phyloP scores from a whole-genome alignment of 768 basidiomycete species.

The Leucogyrophana mollusca region DNA sequence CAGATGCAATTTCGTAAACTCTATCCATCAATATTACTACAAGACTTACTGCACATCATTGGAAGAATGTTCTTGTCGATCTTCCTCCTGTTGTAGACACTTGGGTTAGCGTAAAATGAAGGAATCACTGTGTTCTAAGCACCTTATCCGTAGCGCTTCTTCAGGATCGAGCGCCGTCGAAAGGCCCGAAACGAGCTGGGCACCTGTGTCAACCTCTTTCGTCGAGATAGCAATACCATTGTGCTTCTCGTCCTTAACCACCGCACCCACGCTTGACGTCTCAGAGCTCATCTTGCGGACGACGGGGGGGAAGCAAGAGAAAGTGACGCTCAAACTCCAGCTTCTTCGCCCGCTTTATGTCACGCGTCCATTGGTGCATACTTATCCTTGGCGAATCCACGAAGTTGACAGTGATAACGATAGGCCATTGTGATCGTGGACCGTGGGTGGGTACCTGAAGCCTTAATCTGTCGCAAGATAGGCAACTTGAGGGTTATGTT shows the following conservation, averaged over 20 bases:
- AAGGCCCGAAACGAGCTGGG: conserved; percentile 48
- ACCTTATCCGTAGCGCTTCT: conserved; percentile 51
- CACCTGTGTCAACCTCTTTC: conserved; percentile 54
- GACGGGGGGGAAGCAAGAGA: background rate
- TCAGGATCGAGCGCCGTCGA: conserved; percentile 39
- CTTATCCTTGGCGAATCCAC: background rate
- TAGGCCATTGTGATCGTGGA: background rate
- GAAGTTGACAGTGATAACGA: background rate
- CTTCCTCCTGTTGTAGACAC: conserved; percentile 36
- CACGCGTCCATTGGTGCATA: background rate
- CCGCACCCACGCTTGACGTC: background rate
- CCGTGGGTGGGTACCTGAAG: background rate
- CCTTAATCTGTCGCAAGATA: background rate
- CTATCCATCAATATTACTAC: background rate
- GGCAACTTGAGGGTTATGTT: background rate
- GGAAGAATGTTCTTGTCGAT: conserved; percentile 63
- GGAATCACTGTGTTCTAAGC: too few relatives aligned
- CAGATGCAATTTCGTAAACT: background rate
- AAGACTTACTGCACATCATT: conserved; percentile 57
- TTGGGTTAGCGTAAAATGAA: background rate
- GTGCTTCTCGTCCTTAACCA: conserved; percentile 26
- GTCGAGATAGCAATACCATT: conserved; percentile 38
- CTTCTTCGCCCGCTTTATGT: background rate
- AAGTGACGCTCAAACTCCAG: background rate
- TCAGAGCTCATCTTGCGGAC: conserved; percentile 8